Conservation (phyloP, 2,329 filamentous ascomycete species). For the Penicillium decumbens region DNA sequence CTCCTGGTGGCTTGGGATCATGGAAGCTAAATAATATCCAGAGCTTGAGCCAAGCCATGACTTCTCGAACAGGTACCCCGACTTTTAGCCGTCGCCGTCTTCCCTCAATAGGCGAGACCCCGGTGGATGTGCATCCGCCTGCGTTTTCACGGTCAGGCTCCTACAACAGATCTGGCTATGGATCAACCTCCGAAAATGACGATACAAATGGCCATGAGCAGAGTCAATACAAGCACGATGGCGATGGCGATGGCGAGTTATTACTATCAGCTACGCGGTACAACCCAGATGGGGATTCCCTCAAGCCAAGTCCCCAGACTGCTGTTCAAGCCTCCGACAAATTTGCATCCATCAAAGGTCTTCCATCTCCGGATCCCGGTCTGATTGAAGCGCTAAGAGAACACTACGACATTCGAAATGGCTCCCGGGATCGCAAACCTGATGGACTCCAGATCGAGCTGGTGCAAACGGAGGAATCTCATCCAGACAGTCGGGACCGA, state of each 20-base stretch:
- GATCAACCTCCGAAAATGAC: constrained; percentile 46
- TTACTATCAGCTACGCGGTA: constrained; percentile 46
- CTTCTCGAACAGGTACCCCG: constrained; percentile 59
- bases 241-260: constrained; percentile 36
- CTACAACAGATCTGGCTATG: constrained; percentile 44
- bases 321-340: constrained; percentile 65
- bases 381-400: constrained; percentile 61
- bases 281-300: constrained; percentile 36
- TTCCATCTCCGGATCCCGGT: constrained; percentile 65
- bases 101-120: constrained; percentile 71
- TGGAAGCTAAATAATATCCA: constrained; percentile 56
- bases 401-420: constrained; percentile 50
- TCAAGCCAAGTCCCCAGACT: constrained; percentile 52
- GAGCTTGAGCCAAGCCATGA: constrained; percentile 64
- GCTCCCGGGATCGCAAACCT: constrained; percentile 74
- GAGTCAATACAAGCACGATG: constrained; percentile 29
- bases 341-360: constrained; percentile 51
- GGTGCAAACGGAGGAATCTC: constrained; percentile 50
- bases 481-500: constrained; percentile 50
- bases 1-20: constrained; percentile 63
- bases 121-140: constrained; percentile 48
- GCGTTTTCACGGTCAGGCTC: constrained; percentile 40
- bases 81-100: constrained; percentile 62
- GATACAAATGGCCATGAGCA: constrained; percentile 25
- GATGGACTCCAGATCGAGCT: constrained; percentile 65